Percentiles rank a stretch among this genome's conserved stretches.
Evolutionary conservation across 2,329 filamentous ascomycete species (phyloP).

Genomic region (Madurella fahalii): DNA sequence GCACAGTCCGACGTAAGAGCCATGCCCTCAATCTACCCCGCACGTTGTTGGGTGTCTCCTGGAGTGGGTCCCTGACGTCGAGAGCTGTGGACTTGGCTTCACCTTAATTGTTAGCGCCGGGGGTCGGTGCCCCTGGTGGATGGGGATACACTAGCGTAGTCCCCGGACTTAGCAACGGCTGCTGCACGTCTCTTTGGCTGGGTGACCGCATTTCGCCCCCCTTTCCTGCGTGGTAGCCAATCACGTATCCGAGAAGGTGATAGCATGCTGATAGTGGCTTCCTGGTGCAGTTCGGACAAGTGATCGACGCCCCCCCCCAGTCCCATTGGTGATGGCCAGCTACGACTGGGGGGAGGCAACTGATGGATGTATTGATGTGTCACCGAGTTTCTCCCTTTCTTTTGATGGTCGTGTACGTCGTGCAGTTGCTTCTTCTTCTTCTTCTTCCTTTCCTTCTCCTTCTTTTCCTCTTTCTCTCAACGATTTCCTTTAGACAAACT

Average conservation of each 20-base stretch:
- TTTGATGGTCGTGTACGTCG: neutral
- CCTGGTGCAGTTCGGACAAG: slow-evolving; percentile 7
- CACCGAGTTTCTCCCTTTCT: neutral
- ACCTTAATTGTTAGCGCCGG: slow-evolving; percentile 12
- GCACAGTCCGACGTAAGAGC: too few species aligned
- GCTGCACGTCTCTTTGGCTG: slow-evolving; percentile 20
- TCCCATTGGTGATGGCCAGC: slow-evolving; percentile 1
- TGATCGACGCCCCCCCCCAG: slow-evolving; percentile 11
- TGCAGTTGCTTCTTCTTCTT: slow-evolving; percentile 1
- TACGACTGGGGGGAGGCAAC: neutral
- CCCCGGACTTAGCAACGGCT: slow-evolving; percentile 3
- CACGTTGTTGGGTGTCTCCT: slow-evolving; percentile 17
- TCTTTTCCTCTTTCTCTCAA: slow-evolving; percentile 2
- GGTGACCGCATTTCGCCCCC: neutral
- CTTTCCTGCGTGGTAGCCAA: slow-evolving; percentile 20
- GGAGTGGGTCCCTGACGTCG: slow-evolving; percentile 27
- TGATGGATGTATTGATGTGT: neutral
- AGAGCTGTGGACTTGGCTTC: slow-evolving; percentile 11
- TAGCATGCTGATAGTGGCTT: slow-evolving; percentile 17
- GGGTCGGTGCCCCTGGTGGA: slow-evolving; percentile 8
- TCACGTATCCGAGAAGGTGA: slow-evolving; percentile 1
- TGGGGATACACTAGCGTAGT: slow-evolving; percentile 7
- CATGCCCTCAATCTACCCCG: slow-evolving; percentile 21
- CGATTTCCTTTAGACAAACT: neutral
- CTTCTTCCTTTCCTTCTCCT: slow-evolving; percentile 1